Conservation (phyloP, 306 rosid genomes). For the Arachis hypogaea region DNA sequence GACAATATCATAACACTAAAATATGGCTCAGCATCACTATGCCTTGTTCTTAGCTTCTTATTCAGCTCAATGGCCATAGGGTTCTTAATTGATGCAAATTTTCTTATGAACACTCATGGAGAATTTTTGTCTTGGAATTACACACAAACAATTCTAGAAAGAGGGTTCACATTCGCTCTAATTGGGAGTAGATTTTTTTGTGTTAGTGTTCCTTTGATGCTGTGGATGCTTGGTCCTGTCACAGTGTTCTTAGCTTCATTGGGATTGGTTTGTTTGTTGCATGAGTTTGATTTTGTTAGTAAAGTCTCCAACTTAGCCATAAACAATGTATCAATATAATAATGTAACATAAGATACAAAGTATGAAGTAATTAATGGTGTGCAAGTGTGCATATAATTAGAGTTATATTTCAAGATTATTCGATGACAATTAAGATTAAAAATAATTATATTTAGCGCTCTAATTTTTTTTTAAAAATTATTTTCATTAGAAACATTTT, state of each 20-base stretch:
- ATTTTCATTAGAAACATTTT: too few species aligned
- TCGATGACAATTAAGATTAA: too few species aligned
- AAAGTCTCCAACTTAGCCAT: conserved; percentile 35
- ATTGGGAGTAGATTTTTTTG: conserved; percentile 67
- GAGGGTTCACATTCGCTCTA: conserved; percentile 65
- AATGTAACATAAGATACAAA: background rate
- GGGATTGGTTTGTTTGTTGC: conserved; percentile 59
- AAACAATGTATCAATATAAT: conserved; percentile 34
- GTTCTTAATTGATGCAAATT: conserved; percentile 63
- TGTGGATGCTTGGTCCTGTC: conserved; percentile 81
- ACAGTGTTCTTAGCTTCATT: conserved; percentile 55
- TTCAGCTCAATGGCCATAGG: conserved; percentile 73
- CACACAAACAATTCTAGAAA: conserved; percentile 52
- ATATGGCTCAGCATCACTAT: conserved; percentile 62
- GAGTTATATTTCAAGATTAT: too few species aligned
- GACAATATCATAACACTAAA: conserved; percentile 48
- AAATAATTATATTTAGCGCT: too few species aligned
- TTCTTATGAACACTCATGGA: conserved; percentile 51
- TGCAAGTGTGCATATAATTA: too few species aligned
- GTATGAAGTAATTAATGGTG: too few species aligned
- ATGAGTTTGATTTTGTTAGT: conserved; percentile 60
- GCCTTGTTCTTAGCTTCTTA: conserved; percentile 64
- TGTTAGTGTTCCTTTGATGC: conserved; percentile 58
- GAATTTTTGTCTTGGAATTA: conserved; percentile 34
- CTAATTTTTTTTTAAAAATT: too few species aligned